Percentiles rank a stretch among this genome's conserved stretches.
phyloP scores from a whole-genome alignment of 805 yeast species.

The Sungouiella blattae region DNA sequence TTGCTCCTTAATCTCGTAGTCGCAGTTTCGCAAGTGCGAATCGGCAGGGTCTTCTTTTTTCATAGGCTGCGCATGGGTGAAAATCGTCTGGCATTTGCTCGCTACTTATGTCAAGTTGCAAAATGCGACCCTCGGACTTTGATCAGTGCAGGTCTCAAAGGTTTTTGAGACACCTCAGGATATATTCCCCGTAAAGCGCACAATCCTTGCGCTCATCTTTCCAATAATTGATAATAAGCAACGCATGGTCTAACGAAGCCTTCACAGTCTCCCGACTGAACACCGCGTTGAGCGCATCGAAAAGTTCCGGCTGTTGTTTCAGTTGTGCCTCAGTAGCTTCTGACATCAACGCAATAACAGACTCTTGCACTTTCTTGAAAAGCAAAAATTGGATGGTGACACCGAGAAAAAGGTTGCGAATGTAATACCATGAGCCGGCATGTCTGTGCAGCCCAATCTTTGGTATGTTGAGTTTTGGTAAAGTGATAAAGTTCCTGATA shows the following conservation, averaged over 20 bases:
- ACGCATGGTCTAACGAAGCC: constrained; percentile 23
- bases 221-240: constrained; percentile 33
- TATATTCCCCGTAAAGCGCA: constrained; percentile 24
- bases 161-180: constrained; percentile 19
- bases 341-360: constrained; percentile 9
- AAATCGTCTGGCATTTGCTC: constrained; percentile 1
- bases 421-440: constrained; percentile 39
- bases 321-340: neutral
- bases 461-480: constrained; percentile 35
- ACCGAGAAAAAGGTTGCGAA: constrained; percentile 31
- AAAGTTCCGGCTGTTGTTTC: constrained; percentile 1
- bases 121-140: constrained; percentile 18
- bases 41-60: neutral
- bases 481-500: constrained; percentile 22
- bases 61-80: neutral
- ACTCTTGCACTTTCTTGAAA: constrained; percentile 25
- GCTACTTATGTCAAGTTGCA: no score
- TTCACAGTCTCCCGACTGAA: constrained; percentile 4
- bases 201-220: constrained; percentile 33
- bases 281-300: constrained; percentile 1
- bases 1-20: constrained; percentile 43
- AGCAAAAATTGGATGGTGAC: constrained; percentile 27
- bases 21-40: constrained; percentile 22
- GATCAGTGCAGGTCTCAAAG: constrained; percentile 6
- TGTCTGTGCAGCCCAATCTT: constrained; percentile 36